Evolutionary conservation across 805 yeast genomes (phyloP), one percentile per base, ranked within the genome.

Genomic region (Barnettozyma pratensis): DNA sequence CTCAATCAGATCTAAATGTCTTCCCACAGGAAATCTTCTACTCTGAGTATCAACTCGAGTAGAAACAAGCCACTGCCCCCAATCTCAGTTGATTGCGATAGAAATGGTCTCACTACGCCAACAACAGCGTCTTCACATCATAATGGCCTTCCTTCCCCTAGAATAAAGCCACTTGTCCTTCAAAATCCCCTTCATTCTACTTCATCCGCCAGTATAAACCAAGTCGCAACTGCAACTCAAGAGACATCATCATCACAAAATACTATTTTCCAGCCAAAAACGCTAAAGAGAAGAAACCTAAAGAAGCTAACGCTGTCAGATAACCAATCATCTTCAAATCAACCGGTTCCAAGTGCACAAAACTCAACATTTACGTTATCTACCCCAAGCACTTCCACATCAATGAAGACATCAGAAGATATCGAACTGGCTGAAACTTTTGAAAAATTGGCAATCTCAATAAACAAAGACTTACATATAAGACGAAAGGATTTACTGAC

Each of bases 401-500:
- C 41, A 37, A 30, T 49, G 25, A 49, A 46, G 37, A 60, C 64
- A 1, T 61, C 59, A 25, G 61, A 58, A 48, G 62, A 59, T 45
- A 12, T 58, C 37, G 61, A 70, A 54, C 57, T 74, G 30, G 63
- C 76, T 10, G 70, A 70, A 41, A 75, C 69, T 48, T 67, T 78
- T 46, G 74, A 75, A 41, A 74, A 72, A 52, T 63, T 76, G 31
- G 80, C 79, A 53, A 59, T 79, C 4, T 80, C 83, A 1, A 69
- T 79, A 40, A 83, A 79, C 56, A 76, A 76, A 55, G 73, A 75
- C 46, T 66, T 77, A 37, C 73, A 75, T 45, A 71, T 82, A 42
- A 73, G 74, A 46, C 75, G 76, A 39, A 81, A 80, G 39, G 97
- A 94, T 60, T 67, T 94, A 28, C 79, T 90, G 12, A 79, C 82